Conservation (phyloP, 2,329 filamentous ascomycete species). For the Zasmidium cellare region DNA sequence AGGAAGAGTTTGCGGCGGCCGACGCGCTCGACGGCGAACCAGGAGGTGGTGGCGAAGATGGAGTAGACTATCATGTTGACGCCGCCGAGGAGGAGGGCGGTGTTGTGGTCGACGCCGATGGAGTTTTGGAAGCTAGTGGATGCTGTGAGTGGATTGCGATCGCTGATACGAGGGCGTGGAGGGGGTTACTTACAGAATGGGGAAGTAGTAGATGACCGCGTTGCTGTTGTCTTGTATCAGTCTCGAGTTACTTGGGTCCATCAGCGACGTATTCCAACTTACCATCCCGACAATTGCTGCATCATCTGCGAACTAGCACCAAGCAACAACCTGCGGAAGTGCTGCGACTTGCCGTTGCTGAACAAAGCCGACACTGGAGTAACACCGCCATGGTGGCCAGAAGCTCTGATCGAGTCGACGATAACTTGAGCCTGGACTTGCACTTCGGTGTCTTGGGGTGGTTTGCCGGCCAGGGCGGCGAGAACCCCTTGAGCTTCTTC, state of each 20-base stretch:
- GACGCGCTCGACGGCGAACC: conserved; percentile 66
- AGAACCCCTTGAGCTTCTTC: conserved; percentile 52
- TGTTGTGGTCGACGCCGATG: conserved; percentile 48
- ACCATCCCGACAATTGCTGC: conserved; percentile 62
- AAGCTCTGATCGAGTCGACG: conserved; percentile 15
- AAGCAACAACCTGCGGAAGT: conserved; percentile 64
- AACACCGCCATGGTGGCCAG: conserved; percentile 37
- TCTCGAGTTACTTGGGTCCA: too few species aligned
- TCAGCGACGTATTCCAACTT: too few species aligned
- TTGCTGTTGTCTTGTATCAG: too few species aligned
- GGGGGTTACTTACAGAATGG: conserved; percentile 29
- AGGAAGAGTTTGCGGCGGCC: conserved; percentile 49
- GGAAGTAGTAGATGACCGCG: conserved; percentile 47
- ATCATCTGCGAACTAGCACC: conserved; percentile 61
- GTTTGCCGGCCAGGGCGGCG: conserved; percentile 49
- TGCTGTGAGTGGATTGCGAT: neutral
- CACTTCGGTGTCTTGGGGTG: conserved; percentile 57
- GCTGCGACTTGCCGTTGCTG: conserved; percentile 64
- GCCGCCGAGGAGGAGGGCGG: conserved; percentile 46
- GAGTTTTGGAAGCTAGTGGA: conserved; percentile 41
- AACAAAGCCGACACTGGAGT: conserved; percentile 55
- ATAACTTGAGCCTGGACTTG: conserved; percentile 51
- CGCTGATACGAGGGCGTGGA: too few species aligned
- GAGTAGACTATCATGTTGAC: conserved; percentile 58
- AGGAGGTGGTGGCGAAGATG: conserved; percentile 58